phyloP scores from a whole-genome alignment of 805 yeast species.

The Brettanomyces anomalus region DNA sequence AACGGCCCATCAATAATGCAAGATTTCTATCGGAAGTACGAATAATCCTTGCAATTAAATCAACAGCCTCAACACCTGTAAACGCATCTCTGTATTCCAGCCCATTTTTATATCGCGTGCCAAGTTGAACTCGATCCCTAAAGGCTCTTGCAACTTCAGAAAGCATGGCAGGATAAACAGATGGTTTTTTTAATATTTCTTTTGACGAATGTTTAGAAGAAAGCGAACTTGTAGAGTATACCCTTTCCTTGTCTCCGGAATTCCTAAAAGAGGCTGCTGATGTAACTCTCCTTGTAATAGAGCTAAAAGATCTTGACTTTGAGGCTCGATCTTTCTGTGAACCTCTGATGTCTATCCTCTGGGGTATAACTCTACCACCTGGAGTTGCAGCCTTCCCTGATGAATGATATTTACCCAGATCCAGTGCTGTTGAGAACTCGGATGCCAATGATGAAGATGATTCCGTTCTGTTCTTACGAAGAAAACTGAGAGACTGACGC shows the following conservation, averaged over 20 bases:
- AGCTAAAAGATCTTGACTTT: slow-evolving; percentile 39
- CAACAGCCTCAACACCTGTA: slow-evolving; percentile 91
- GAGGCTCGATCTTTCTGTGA: slow-evolving; percentile 23
- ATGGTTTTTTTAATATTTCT: slow-evolving; percentile 45
- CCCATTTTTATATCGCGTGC: slow-evolving; percentile 83
- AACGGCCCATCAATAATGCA: slow-evolving; percentile 81
- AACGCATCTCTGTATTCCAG: slow-evolving; percentile 87
- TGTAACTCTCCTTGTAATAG: slow-evolving; percentile 31
- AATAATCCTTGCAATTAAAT: slow-evolving; percentile 74
- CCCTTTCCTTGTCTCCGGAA: slow-evolving; percentile 23
- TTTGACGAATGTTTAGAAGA: slow-evolving; percentile 40
- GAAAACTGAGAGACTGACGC: slow-evolving; percentile 29
- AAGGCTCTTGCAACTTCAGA: slow-evolving; percentile 79
- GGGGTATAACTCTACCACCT: slow-evolving; percentile 38
- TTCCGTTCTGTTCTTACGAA: slow-evolving; percentile 22
- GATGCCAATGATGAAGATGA: slow-evolving; percentile 16
- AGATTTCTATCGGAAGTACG: slow-evolving; percentile 86
- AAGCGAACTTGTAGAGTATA: slow-evolving; percentile 19
- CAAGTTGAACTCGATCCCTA: slow-evolving; percentile 56
- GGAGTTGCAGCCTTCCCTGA: slow-evolving; percentile 28
- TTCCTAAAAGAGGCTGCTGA: slow-evolving; percentile 24
- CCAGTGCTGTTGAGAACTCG: slow-evolving; percentile 7
- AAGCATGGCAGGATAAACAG: slow-evolving; percentile 82
- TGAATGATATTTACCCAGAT: slow-evolving; percentile 27
- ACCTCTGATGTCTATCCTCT: slow-evolving; percentile 30